phyloP scores from a whole-genome alignment of 768 basidiomycete genomes.

The Gymnopilus junonius region DNA sequence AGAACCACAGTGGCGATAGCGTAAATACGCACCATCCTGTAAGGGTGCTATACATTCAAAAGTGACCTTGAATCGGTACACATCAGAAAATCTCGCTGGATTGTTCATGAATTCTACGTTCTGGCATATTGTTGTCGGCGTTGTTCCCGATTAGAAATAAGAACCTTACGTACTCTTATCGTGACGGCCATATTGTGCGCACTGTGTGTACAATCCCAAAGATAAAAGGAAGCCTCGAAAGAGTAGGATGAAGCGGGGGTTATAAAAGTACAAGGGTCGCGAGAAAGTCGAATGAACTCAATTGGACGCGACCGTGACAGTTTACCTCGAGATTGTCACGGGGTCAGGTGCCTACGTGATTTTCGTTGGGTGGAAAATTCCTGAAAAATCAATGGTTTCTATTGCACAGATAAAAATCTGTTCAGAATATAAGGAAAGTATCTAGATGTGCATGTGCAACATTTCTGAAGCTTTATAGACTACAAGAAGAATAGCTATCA shows the following conservation, averaged over 20 bases:
- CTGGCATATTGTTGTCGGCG: conserved; percentile 36
- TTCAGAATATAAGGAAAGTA: too few relatives aligned
- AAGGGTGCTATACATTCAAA: conserved; percentile 96
- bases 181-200: conserved; percentile 62
- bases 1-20: not conserved
- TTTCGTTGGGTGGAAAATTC: not conserved
- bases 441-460: too few relatives aligned
- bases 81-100: conserved; percentile 88
- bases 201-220: not conserved
- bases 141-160: not conserved
- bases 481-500: not conserved
- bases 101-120: conserved; percentile 93
- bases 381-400: not conserved
- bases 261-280: conserved; percentile 13
- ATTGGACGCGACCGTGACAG: conserved; percentile 26
- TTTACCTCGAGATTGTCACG: conserved; percentile 6
- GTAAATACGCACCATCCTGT: conserved; percentile 70
- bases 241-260: conserved; percentile 4
- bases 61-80: conserved; percentile 92
- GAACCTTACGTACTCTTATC: conserved; percentile 55
- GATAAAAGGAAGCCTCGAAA: conserved; percentile 13
- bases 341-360: conserved; percentile 15
- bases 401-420: too few relatives aligned
- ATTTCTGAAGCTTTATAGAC: not conserved
- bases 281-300: conserved; percentile 6